These are phyloP conservation scores for Nicotiana obtusifolia DNA, from an alignment of 257 asterid genomes.

Conservation along the genomic window DNA sequence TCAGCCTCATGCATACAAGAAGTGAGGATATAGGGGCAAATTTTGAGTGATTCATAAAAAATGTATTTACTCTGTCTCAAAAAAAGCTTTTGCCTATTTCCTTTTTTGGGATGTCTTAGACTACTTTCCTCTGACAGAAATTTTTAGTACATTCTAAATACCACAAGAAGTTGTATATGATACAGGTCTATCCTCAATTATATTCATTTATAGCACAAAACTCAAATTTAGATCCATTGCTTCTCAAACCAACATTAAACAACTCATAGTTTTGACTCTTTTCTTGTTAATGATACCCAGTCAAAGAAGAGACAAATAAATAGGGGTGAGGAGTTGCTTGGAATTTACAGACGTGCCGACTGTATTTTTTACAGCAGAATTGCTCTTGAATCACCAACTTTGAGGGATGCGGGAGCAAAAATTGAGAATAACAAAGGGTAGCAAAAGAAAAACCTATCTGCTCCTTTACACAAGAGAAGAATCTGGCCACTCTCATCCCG, in stretches of 20 bases:
- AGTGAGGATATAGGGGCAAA: not conserved
- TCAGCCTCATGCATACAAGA: not conserved
- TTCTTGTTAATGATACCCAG: not conserved
- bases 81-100: not conserved
- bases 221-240: not conserved
- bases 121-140: not conserved
- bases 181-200: not conserved
- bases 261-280: not conserved
- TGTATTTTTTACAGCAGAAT: not conserved
- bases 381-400: not conserved
- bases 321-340: not conserved
- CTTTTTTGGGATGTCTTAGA: not conserved
- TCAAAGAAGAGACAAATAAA: not conserved
- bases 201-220: not conserved
- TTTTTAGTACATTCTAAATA: not conserved
- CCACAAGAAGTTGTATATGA: not conserved
- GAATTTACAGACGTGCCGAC: not conserved
- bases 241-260: not conserved
- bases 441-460: slow-evolving; percentile 60
- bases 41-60: not conserved
- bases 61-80: not conserved
- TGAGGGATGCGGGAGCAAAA: not conserved
- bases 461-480: slow-evolving; percentile 89
- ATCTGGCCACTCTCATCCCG: slow-evolving; percentile 74
- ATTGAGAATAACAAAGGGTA: slow-evolving; percentile 4